Base-by-base conservation (phyloP, 768 basidiomycete species). In the Tricholoma furcatifolium region DNA sequence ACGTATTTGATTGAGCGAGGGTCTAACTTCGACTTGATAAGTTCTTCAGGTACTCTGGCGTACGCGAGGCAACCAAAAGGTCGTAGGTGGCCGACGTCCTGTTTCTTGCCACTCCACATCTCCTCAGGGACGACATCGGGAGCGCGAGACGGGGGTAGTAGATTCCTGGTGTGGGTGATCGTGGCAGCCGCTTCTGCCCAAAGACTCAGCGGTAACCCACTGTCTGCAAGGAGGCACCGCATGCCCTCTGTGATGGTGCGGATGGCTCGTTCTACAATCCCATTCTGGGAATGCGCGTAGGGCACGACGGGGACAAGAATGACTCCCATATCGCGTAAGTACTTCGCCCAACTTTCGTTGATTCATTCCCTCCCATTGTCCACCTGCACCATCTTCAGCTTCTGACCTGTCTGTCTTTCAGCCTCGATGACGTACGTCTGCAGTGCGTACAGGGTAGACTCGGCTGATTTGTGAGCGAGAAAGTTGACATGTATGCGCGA, bases 11-110 rank as follows among this genome's bases (percentile, higher is more conserved):
- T n/a, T n/a, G n/a, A n/a, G n/a, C n/a, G n/a, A n/a, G n/a, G n/a
- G n/a, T n/a, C n/a, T n/a, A 50, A 42, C 14, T 50, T 51, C 12
- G 35, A 51, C 18, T 14, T 45, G 21, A 51, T 39, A 1, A 45
- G 15, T 17, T 51, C 51, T 23, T 36, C 18, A 3, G 43, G 41
- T 15, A 51, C 43, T 23, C 30, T 35, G 9, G 43, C 43, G 39
- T 27, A 51, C 1, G 23, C 43, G 3, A 31, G 15, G 12, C 51
- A 51, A 4, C 43, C 23, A 45, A 51, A 45, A 1, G 43, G 43
- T 5, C 41, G 12, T 27, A 51, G 21, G 32, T 44, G 43, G 2
- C 9, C 32, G 12, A 51, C 34, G 12, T 36, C 10, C 23, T 51
- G 51, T 11, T 21, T 20, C 27, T 45, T 35, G 2, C 43, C 43